phyloP scores from a whole-genome alignment of 1,284 basidiomycete species.

The Puccinia triticina region DNA sequence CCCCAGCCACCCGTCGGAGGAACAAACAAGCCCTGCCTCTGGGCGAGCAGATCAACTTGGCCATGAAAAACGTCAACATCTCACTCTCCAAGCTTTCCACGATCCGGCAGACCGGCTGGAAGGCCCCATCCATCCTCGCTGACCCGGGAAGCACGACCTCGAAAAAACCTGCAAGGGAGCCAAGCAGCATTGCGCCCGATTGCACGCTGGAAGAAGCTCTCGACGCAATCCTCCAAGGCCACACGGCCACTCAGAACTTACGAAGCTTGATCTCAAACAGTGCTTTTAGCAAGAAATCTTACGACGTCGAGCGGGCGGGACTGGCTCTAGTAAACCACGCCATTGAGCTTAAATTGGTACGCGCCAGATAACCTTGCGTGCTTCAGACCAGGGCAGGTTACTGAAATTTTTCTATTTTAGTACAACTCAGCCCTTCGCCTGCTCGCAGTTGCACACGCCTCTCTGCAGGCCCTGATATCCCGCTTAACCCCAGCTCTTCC shows the following conservation, averaged over 20 bases:
- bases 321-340: conserved; percentile 48
- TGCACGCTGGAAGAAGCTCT: conserved; percentile 26
- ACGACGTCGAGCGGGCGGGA: conserved; percentile 47
- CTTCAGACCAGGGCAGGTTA: background rate
- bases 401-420: conserved; percentile 28
- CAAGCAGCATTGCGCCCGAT: background rate
- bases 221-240: conserved; percentile 20
- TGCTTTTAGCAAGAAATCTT: background rate
- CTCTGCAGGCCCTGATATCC: conserved; percentile 35
- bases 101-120: conserved; percentile 42
- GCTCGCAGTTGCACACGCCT: conserved; percentile 35
- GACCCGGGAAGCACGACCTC: background rate
- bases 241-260: conserved; percentile 34
- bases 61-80: conserved; percentile 40
- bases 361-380: background rate
- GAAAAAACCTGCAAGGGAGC: background rate
- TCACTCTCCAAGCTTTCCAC: conserved; percentile 39
- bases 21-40: conserved; percentile 11
- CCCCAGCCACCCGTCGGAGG: conserved; percentile 13
- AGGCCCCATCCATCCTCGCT: conserved; percentile 4
- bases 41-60: conserved; percentile 25
- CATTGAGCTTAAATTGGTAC: conserved; percentile 43
- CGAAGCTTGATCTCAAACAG: conserved; percentile 22
- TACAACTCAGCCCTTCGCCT: conserved; percentile 49
- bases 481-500: background rate